Base-by-base conservation (phyloP, 495 filamentous ascomycete species). In the Trichodelitschia bisporula region DNA sequence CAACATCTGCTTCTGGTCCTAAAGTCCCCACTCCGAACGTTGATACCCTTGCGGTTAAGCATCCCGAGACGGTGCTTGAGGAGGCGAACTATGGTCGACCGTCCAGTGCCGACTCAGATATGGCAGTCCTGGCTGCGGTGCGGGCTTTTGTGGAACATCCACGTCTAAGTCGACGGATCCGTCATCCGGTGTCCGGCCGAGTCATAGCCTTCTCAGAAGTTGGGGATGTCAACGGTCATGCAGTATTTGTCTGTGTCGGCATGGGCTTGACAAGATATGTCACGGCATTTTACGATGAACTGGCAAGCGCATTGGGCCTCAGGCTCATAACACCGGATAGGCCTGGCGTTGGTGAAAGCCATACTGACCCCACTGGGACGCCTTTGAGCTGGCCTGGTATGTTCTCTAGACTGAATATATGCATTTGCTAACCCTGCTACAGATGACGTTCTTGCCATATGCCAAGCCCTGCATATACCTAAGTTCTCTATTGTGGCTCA, bases 401-500 rank as follows among this genome's bases (percentile, higher is more conserved):
- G 72, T 29, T 18, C 6, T 6, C 20, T 24, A 24, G 6, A 6
- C 21, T 24, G 6, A 6, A 6, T 24, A 6, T 6, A 29, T 29
- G 6, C 6, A 6, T 31, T 4, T n/a, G 6, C 21, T 6, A 24
- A 6, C 6, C 21, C 6, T 19, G 8, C 5, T 33, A 4, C 36
- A 77, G 86, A 99, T 53, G 86, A 99, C 51, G 80, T 99, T 31
- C 71, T 82, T 13, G 77, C 80, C 32, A 90, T 95, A 18, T 99
- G 86, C 53, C 79, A 92, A 41, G 56, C 75, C 20, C 61, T 95
- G 30, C 80, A 78, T 42, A 86, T 99, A 36, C 86, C 71, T 14
- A 92, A 92, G 37, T 95, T 99, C 49, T 93, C 83, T 11, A 79
- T 99, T 19, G 61, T 99, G 4, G 86, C 89, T n/a, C 86, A 99